These are phyloP conservation scores for Metschnikowia amazonensis DNA, from an alignment of 805 yeast genomes.

Conservation along the genomic window DNA sequence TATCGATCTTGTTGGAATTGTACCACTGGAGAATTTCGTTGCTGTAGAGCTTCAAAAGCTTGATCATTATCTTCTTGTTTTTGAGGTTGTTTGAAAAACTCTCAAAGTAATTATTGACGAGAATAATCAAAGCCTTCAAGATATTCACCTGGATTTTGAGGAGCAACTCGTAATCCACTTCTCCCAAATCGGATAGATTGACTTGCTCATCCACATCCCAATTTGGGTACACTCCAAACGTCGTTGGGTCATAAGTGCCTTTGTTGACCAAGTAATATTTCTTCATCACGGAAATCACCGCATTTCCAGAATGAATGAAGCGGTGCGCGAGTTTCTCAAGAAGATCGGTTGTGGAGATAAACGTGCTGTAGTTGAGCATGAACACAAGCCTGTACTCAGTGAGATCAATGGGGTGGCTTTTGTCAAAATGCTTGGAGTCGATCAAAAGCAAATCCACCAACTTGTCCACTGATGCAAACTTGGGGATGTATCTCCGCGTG, in stretches of 20 bases:
- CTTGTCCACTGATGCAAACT: constrained; percentile 63
- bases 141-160: constrained; percentile 80
- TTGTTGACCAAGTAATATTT: constrained; percentile 20
- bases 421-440: constrained; percentile 60
- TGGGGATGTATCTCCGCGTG: constrained; percentile 27
- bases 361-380: constrained; percentile 39
- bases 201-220: constrained; percentile 49
- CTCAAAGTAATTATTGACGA: constrained; percentile 67
- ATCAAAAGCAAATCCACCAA: constrained; percentile 73
- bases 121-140: constrained; percentile 66
- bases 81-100: constrained; percentile 69
- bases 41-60: constrained; percentile 63
- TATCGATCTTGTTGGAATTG: constrained; percentile 38
- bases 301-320: constrained; percentile 42
- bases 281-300: constrained; percentile 42
- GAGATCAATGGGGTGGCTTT: constrained; percentile 31
- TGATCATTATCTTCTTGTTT: constrained; percentile 58
- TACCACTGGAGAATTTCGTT: constrained; percentile 55
- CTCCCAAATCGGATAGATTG: constrained; percentile 39
- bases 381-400: constrained; percentile 41
- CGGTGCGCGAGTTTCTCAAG: constrained; percentile 39
- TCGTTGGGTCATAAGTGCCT: constrained; percentile 11
- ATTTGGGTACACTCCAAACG: constrained; percentile 44
- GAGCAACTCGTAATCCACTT: constrained; percentile 61
- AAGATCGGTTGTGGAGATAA: constrained; percentile 37